These are phyloP conservation scores for Nitzschia sp. DNA, from an alignment of 108 stramenopile species.

Conservation along the genomic window DNA sequence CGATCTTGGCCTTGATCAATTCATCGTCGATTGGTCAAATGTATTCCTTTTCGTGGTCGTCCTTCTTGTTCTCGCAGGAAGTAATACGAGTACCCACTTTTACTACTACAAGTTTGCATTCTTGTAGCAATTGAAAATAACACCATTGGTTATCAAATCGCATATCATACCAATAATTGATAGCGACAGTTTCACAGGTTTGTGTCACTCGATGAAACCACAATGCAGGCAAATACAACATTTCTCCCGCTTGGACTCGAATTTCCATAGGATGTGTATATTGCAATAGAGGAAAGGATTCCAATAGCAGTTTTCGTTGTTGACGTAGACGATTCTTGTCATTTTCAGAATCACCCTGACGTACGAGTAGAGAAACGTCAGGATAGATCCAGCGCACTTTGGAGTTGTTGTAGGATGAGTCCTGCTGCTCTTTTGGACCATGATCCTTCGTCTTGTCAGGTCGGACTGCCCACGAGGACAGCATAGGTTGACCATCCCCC, in stretches of 20 bases:
- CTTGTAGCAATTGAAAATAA: constrained; percentile 73
- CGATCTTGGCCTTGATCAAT: no score
- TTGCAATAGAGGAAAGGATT: constrained; percentile 43
- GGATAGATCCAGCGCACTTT: constrained; percentile 63
- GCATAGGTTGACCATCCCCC: neutral
- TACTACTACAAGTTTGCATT: no score
- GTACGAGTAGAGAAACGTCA: constrained; percentile 26
- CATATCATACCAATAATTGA: constrained; percentile 98
- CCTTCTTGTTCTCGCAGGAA: no score
- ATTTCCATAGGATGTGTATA: constrained; percentile 50
- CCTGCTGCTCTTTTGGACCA: neutral
- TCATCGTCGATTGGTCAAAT: no score
- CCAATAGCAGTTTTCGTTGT: neutral
- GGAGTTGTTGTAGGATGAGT: neutral
- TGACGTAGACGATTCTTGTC: constrained; percentile 15
- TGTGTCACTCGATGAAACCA: constrained; percentile 97
- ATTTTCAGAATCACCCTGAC: no score
- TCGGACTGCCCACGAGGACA: constrained; percentile 1
- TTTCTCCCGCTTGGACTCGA: constrained; percentile 44
- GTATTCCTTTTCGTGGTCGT: no score
- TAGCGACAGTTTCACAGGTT: constrained; percentile 87
- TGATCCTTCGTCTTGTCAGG: no score
- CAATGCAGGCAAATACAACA: constrained; percentile 91
- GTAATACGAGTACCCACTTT: no score
- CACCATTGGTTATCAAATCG: constrained; percentile 87